Base-by-base conservation (phyloP, 192 early-diverging fungal species). In the Cladochytrium replicatum region DNA sequence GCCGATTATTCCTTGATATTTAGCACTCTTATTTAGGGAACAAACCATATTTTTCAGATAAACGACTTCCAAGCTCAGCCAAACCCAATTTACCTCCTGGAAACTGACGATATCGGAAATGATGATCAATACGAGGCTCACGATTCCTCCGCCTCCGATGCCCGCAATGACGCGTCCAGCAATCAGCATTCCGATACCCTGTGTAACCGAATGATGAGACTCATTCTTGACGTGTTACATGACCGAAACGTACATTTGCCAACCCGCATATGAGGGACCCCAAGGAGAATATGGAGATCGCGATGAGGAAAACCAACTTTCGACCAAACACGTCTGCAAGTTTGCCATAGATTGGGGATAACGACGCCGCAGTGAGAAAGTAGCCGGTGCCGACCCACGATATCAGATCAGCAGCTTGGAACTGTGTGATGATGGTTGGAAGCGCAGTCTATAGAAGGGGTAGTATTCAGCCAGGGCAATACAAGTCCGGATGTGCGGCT, bases 261-360 rank as follows among this genome's bases (percentile, higher is more conserved):
- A 75, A 54, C 15, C 87, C 94, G 58, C 92, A 93, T n/a, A 93
- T 61, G 1, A 85, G 54, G 0, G 85, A 88, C 2, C 92, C 92
- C 5, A 83, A 39, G 45, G 82, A 73, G 57, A 98, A 98, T 21
- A 91, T 51, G 22, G 68, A 41, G 29, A 89, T 77, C 1, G 87
- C 84, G 28, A 78, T 69, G 0, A 92, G 48, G 26, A 96, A 79
- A n/a, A 76, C 75, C n/a, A 61, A 43, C 54, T 90, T 85, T 25
- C 90, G 78, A 22, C 90, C 93, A 66, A 93, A 85, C 50, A 94
- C 94, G 54, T 97, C 92, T 37, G 86, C 78, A 46, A 95, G 74
- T 53, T 87, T 86, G 42, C 82, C 88, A 62, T 91, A 91, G 2
- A 73, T 58, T 43, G 85, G 83, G 43, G 84, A 72, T 47, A 85